Percentiles rank a stretch among this genome's conserved stretches.
Conservation (phyloP, 805 yeast genomes). For the Lachancea nothofagi region DNA sequence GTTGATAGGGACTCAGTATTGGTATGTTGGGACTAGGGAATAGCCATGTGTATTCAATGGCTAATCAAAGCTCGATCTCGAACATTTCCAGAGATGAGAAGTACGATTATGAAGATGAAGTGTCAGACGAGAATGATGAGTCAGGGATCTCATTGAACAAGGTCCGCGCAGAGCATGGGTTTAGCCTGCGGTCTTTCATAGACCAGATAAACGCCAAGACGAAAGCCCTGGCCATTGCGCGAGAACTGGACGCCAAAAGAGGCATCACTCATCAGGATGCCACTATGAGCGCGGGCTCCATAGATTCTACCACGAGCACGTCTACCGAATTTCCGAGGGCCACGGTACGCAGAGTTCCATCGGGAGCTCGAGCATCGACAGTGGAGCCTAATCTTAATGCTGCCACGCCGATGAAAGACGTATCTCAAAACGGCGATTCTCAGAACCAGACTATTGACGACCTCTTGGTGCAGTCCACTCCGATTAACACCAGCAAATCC, state of each 20-base stretch:
- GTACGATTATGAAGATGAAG: constrained; percentile 18
- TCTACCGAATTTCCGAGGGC: constrained; percentile 7
- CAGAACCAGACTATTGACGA: constrained; percentile 15
- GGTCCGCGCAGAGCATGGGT: constrained; percentile 6
- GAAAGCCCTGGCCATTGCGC: constrained; percentile 19
- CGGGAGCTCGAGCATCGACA: constrained; percentile 19
- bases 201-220: constrained; percentile 16
- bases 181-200: constrained; percentile 8
- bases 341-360: constrained; percentile 17
- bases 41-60: constrained; percentile 4
- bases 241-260: constrained; percentile 17
- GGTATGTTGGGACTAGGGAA: constrained; percentile 10
- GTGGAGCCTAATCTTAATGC: constrained; percentile 16
- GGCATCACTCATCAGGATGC: constrained; percentile 15
- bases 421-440: constrained; percentile 7
- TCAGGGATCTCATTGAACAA: constrained; percentile 5
- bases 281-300: constrained; percentile 9
- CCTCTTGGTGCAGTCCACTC: constrained; percentile 22
- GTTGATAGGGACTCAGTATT: not conserved
- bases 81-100: constrained; percentile 13
- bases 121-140: constrained; percentile 11
- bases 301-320: constrained; percentile 7
- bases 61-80: constrained; percentile 6
- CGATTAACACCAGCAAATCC: constrained; percentile 12
- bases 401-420: constrained; percentile 17